Percentiles rank a stretch among this genome's conserved stretches.
Evolutionary conservation across 306 rosid genomes (phyloP).

Genomic region (Rosa multiflora): DNA sequence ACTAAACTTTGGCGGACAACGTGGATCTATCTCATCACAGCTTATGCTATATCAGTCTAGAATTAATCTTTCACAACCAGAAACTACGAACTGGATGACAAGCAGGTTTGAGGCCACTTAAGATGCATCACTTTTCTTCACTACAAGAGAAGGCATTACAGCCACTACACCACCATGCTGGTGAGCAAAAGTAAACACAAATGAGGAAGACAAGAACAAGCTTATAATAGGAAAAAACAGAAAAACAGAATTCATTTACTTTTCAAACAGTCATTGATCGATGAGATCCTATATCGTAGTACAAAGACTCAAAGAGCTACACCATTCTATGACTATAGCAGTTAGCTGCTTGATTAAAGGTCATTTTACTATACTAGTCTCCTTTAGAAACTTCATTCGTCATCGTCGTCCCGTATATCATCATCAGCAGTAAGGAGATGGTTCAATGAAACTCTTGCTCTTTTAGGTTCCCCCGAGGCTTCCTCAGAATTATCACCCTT

Average conservation of each 20-base stretch:
- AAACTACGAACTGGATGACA: not conserved
- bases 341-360: slow-evolving; percentile 17
- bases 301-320: slow-evolving; percentile 5
- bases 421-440: slow-evolving; percentile 81
- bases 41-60: not conserved
- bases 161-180: not conserved
- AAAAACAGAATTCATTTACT: not conserved
- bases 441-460: slow-evolving; percentile 49
- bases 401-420: slow-evolving; percentile 66
- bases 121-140: not conserved
- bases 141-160: not conserved
- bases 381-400: slow-evolving; percentile 39
- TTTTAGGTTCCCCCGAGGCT: slow-evolving; percentile 49
- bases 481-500: slow-evolving; percentile 47
- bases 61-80: not conserved
- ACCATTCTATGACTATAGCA: not conserved
- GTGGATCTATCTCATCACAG: not conserved
- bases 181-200: not conserved
- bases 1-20: not conserved
- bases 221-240: not conserved
- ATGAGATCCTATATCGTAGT: not conserved
- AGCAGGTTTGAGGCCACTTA: not conserved
- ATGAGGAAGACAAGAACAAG: not conserved
- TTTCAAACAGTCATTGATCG: not conserved
- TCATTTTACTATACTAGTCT: slow-evolving; percentile 13